phyloP scores from a whole-genome alignment of 768 basidiomycete species.

The Lactarius sp. region DNA sequence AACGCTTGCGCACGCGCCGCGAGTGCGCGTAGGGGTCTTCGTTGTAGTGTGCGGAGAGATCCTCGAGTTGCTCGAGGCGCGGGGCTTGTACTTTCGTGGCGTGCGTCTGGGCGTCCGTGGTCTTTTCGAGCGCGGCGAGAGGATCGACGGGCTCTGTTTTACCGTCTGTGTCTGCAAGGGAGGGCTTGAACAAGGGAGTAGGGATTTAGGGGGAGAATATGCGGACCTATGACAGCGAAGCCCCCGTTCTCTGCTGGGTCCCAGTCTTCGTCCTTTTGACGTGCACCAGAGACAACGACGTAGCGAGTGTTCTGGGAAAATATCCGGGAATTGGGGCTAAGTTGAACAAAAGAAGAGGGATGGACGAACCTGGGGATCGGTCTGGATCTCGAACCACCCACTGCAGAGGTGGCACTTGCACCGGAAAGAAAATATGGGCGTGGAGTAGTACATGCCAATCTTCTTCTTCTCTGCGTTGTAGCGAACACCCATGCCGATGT shows the following conservation, averaged over 20 bases:
- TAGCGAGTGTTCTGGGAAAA: constrained; percentile 82
- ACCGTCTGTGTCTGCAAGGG: constrained; percentile 58
- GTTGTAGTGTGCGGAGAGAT: constrained; percentile 71
- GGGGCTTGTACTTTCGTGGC: constrained; percentile 71
- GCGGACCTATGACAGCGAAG: constrained; percentile 77
- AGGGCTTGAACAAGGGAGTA: neutral
- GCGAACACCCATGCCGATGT: constrained; percentile 99
- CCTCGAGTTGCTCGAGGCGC: constrained; percentile 74
- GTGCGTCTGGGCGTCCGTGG: constrained; percentile 67
- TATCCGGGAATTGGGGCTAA: too few species aligned
- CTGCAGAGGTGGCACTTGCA: constrained; percentile 97
- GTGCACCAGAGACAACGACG: constrained; percentile 87
- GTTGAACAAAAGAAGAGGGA: neutral
- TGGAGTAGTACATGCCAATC: constrained; percentile 90
- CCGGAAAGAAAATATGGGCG: constrained; percentile 90
- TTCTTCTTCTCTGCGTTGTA: constrained; percentile 99
- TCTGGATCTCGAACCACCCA: constrained; percentile 97
- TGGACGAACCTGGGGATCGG: constrained; percentile 81
- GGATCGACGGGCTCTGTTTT: constrained; percentile 68
- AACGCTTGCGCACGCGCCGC: constrained; percentile 65
- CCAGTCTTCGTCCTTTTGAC: constrained; percentile 95
- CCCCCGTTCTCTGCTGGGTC: constrained; percentile 95
- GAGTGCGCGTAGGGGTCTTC: constrained; percentile 86
- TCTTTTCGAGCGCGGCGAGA: constrained; percentile 85
- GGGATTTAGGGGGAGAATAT: neutral